These are phyloP conservation scores for Avena atlantica DNA, from an alignment of 176 grass and related monocot species.

Conservation along the genomic window DNA sequence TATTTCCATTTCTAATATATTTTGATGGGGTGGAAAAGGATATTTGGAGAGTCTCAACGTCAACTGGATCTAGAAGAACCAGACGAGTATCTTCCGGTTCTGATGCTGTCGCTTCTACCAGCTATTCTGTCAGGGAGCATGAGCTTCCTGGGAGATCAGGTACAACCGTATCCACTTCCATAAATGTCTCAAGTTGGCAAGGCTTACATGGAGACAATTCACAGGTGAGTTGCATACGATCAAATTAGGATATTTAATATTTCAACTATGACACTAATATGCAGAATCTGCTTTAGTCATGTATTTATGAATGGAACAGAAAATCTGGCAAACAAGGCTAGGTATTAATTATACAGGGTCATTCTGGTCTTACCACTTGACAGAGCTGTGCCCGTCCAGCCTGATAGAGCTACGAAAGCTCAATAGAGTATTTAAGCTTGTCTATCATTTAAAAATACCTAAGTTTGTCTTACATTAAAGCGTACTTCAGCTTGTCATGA, in stretches of 20 bases:
- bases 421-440: neutral
- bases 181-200: conserved; percentile 58
- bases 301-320: neutral
- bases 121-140: conserved; percentile 73
- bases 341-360: conserved; percentile 1
- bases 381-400: neutral
- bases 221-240: conserved; percentile 57
- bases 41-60: conserved; percentile 99
- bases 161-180: conserved; percentile 50
- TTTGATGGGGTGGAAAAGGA: conserved; percentile 65
- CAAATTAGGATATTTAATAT: conserved; percentile 28
- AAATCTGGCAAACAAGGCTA: neutral
- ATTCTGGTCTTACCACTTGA: conserved; percentile 6
- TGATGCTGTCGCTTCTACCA: conserved; percentile 78
- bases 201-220: conserved; percentile 58
- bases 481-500: conserved; percentile 2
- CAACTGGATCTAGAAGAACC: conserved; percentile 75
- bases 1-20: conserved; percentile 34
- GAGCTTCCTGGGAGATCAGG: conserved; percentile 68
- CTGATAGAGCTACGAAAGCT: conserved; percentile 23
- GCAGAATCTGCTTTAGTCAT: neutral
- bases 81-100: conserved; percentile 74
- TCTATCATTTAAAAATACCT: neutral
- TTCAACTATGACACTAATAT: conserved; percentile 8
- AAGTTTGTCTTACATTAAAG: neutral